These are phyloP conservation scores for Pseudozyma sp. DNA, from an alignment of 1,284 basidiomycete species.

Conservation along the genomic window DNA sequence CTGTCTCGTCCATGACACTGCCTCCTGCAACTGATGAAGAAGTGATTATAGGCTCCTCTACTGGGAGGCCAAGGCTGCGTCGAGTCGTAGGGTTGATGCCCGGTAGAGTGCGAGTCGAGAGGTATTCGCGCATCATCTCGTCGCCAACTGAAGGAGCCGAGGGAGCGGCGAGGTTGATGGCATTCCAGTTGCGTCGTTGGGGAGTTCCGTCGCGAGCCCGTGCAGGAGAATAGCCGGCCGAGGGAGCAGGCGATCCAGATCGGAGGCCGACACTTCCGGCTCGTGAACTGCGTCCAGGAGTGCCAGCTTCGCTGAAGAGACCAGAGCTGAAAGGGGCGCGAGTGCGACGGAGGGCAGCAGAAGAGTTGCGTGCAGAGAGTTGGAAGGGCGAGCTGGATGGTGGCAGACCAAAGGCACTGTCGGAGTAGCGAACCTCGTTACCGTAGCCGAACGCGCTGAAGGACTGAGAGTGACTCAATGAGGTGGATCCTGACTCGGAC, in stretches of 20 bases:
- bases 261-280: slow-evolving; percentile 36
- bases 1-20: slow-evolving; percentile 38
- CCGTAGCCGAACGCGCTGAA: slow-evolving; percentile 56
- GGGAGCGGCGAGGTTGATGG: slow-evolving; percentile 55
- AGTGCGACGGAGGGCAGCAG: slow-evolving; percentile 2
- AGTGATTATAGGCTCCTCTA: slow-evolving; percentile 24
- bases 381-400: slow-evolving; percentile 51
- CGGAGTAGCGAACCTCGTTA: slow-evolving; percentile 47
- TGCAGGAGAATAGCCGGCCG: slow-evolving; percentile 29
- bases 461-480: slow-evolving; percentile 43
- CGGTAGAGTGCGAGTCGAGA: slow-evolving; percentile 39
- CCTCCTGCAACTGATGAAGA: slow-evolving; percentile 27
- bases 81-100: slow-evolving; percentile 33
- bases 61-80: slow-evolving; percentile 19
- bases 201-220: slow-evolving; percentile 30
- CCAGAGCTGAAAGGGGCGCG: slow-evolving; percentile 22
- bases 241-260: slow-evolving; percentile 32
- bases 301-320: slow-evolving; percentile 25
- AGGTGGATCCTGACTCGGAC: slow-evolving; percentile 41
- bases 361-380: slow-evolving; percentile 36
- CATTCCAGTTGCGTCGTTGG: slow-evolving; percentile 54
- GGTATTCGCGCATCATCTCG: slow-evolving; percentile 56
- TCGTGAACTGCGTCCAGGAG: slow-evolving; percentile 23
- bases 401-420: slow-evolving; percentile 42
- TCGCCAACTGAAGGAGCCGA: slow-evolving; percentile 47